A percentile compares a stretch with the other conserved stretches of the same genome.
Conservation (phyloP, 345 rosid genomes). For the Carallia pectinifolia region DNA sequence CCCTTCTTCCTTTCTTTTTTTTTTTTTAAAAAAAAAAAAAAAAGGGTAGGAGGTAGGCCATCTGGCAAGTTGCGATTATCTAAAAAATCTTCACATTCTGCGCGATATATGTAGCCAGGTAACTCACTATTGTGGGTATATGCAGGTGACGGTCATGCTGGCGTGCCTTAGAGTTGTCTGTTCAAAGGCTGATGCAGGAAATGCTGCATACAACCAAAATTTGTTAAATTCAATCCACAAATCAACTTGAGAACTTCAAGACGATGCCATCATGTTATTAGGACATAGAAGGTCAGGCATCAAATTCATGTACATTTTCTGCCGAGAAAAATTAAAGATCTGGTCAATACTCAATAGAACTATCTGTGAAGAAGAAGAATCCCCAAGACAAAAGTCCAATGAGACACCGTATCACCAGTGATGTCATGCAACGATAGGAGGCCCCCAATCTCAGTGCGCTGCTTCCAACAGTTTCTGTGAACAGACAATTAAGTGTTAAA, state of each 20-base stretch:
- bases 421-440: constrained; percentile 1
- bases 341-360: constrained; percentile 7
- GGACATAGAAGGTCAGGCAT: background rate
- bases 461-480: constrained; percentile 44
- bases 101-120: too few species aligned
- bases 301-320: constrained; percentile 5
- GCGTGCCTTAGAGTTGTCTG: background rate
- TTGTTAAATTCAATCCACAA: background rate
- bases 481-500: constrained; percentile 18
- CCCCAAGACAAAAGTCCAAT: constrained; percentile 10
- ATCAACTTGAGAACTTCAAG: constrained; percentile 1
- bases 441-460: constrained; percentile 35
- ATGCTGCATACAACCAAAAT: background rate
- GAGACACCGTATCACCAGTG: constrained; percentile 25
- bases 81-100: too few species aligned
- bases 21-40: too few species aligned
- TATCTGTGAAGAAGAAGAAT: constrained; percentile 21
- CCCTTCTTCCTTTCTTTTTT: too few species aligned
- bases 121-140: too few species aligned
- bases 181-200: background rate
- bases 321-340: constrained; percentile 14
- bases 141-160: too few species aligned
- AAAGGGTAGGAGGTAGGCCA: too few species aligned
- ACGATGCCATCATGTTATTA: constrained; percentile 12
- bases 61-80: too few species aligned